Conservation (phyloP, 2,329 filamentous ascomycete genomes). For the Blumeriella jaapii region DNA sequence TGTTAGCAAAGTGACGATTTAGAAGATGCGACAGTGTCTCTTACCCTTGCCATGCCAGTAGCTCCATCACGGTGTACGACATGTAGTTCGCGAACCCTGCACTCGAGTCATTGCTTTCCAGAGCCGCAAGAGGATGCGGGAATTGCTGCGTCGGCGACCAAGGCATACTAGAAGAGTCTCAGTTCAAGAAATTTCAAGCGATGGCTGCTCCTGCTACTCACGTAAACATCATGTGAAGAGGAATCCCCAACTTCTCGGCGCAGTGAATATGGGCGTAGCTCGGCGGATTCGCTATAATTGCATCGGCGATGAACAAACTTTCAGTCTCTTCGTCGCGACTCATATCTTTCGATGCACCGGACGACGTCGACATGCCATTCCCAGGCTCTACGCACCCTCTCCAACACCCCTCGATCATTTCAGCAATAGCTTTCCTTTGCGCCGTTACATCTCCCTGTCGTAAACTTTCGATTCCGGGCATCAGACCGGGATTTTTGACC, state of each 20-base stretch:
- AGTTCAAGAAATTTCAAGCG: too few relatives aligned
- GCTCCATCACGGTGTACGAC: conserved; percentile 36
- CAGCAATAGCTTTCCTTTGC: conserved; percentile 57
- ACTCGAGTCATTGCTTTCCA: conserved; percentile 36
- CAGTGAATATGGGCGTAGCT: conserved; percentile 24
- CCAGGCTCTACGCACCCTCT: conserved; percentile 63
- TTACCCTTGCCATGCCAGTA: conserved; percentile 39
- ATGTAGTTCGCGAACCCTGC: conserved; percentile 38
- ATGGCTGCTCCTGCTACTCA: too few relatives aligned
- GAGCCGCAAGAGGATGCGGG: conserved; percentile 50
- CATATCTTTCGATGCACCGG: too few relatives aligned
- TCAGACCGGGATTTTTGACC: conserved; percentile 76
- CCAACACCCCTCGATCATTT: conserved; percentile 76
- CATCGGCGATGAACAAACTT: conserved; percentile 21
- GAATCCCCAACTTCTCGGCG: conserved; percentile 12
- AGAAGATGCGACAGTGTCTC: too few relatives aligned
- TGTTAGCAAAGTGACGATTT: too few relatives aligned
- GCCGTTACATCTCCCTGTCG: conserved; percentile 63
- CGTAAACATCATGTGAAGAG: conserved; percentile 15
- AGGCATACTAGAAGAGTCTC: conserved; percentile 62
- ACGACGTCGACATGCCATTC: too few relatives aligned
- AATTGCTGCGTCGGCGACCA: conserved; percentile 53
- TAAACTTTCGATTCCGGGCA: conserved; percentile 66
- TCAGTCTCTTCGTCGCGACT: conserved; percentile 11
- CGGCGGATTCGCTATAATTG: conserved; percentile 22